Evolutionary conservation across 768 basidiomycete species (phyloP), one percentile per base, ranked within the genome.

Genomic region (Rhizopogon vesiculosus): DNA sequence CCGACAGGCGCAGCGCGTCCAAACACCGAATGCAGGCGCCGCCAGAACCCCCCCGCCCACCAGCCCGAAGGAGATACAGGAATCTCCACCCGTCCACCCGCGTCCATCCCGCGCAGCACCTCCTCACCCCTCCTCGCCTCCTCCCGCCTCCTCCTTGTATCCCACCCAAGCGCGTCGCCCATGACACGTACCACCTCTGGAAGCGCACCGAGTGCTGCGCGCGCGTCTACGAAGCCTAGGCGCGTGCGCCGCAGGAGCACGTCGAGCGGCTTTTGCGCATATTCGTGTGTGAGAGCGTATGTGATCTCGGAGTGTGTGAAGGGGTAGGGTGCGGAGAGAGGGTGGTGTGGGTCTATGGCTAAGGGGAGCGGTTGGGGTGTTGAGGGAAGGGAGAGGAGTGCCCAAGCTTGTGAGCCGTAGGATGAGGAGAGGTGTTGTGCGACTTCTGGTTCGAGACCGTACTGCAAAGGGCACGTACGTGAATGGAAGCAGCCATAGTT

Each of bases 401-500:
- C 89, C 96, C 96, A 98, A 0, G 96, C 94, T 51, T 94, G 88
- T 71, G 97, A 94, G 25, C 96, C 96, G 65, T 99, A 98, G 63
- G 86, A 90, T 53, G 91, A 86, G n/a, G 93, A 85, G 4, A 99
- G 78, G 64, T 98, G 94, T 65, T 88, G 88, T 3, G 96, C 96
- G 3, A 98, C 91, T 28, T 96, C 95, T 1, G 89, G 87, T 56
- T 92, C 90, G 19, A 96, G 70, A 19, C 94, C 93, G 70, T 91
- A 96, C 91, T 93, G 53, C 3, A 10, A 51, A 33, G 12, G 22
- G 22, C 2, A 12, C 35, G 12, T 28, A 46, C 1, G 25, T 31
- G 18, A 12, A 59, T 29, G 59, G 29, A 12, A 54, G 43, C 10
- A 35, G 57, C 38, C n/a, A 38, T 7, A 52, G n/a, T 28, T 7